Conservation (phyloP, 2,329 filamentous ascomycete genomes). For the Scedosporium aurantiacum region DNA sequence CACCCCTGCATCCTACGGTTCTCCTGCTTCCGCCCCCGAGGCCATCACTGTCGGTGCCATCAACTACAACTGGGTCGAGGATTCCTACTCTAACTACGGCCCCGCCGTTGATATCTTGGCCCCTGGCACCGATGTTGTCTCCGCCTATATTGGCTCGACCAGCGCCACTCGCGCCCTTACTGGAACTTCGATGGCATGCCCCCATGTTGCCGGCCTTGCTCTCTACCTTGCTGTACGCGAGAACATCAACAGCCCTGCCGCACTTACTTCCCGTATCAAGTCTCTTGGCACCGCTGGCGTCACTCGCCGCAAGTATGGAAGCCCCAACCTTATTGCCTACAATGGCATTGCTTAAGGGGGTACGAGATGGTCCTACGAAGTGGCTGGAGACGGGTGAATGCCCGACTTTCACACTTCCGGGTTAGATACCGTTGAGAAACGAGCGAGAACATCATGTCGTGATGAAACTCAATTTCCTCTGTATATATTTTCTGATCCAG, state of each 20-base stretch:
- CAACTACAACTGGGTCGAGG: constrained; percentile 18
- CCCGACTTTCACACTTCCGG: too few relatives aligned
- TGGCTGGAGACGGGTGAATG: too few relatives aligned
- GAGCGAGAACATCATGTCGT: too few relatives aligned
- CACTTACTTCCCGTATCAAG: background rate
- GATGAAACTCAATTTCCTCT: too few relatives aligned
- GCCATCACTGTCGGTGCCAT: constrained; percentile 19
- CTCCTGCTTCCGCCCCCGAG: constrained; percentile 14
- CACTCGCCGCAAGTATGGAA: background rate
- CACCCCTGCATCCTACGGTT: constrained; percentile 7
- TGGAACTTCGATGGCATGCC: constrained; percentile 37
- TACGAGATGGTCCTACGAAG: too few relatives aligned
- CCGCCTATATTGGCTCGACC: constrained; percentile 28
- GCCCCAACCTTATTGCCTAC: constrained; percentile 1
- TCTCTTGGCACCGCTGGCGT: background rate
- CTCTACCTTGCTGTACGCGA: constrained; percentile 12
- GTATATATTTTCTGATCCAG: too few relatives aligned
- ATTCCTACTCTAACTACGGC: constrained; percentile 36
- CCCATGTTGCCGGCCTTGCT: constrained; percentile 28
- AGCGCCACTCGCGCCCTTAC: constrained; percentile 19
- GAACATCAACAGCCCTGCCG: background rate
- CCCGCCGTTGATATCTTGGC: constrained; percentile 31
- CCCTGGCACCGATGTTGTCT: constrained; percentile 29
- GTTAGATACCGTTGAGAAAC: too few relatives aligned
- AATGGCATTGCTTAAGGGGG: constrained; percentile 1